Evolutionary conservation across 331 rosid species (phyloP), one percentile per base, ranked within the genome.

Genomic region (Quercus tomentella): DNA sequence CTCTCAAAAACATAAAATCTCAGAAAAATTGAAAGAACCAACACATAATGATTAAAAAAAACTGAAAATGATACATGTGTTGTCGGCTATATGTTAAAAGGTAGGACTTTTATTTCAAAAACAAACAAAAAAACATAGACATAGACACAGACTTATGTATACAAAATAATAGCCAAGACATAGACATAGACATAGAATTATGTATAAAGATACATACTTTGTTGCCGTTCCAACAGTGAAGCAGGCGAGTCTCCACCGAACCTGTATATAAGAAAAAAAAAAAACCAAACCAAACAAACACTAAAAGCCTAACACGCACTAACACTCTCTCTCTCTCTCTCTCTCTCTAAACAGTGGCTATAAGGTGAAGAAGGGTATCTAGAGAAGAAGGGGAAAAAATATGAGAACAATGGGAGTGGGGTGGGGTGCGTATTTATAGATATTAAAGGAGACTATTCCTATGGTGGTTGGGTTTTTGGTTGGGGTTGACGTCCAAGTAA

Each of bases 341-440:
- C 76, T 56, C 76, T 37, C 69, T 67, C 45, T 14, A 70, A 70
- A 72, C 76, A 83, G 51, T 45, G 72, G 30, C 80, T 67, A 72
- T 9, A 35, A 18, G 37, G 30, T 20, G 66, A 81, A 45, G 3
- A 41, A 41, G 3, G 26, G n/a, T 8, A 8, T 20, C 75, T 76
- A 65, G 16, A 45, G 1, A 37, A 71, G 18, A 31, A 31, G 79
- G 74, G 51, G 68, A 21, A 25, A 4, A 56, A 78, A 57, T 54
- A 70, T 41, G 75, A 23, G 82, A 35, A 74, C 20, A 5, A 35
- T 10, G 12, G 70, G 4, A 43, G 49, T 30, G 75, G 67, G n/a
- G 77, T 4, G 73, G 31, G 73, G 61, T 71, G 8, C 81, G 78
- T 83, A 91, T 89, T 89, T 91, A 91, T 88, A 91, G 89, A 81